These are phyloP conservation scores for Ogataea pignaliae DNA, from an alignment of 805 yeast species.

Conservation along the genomic window DNA sequence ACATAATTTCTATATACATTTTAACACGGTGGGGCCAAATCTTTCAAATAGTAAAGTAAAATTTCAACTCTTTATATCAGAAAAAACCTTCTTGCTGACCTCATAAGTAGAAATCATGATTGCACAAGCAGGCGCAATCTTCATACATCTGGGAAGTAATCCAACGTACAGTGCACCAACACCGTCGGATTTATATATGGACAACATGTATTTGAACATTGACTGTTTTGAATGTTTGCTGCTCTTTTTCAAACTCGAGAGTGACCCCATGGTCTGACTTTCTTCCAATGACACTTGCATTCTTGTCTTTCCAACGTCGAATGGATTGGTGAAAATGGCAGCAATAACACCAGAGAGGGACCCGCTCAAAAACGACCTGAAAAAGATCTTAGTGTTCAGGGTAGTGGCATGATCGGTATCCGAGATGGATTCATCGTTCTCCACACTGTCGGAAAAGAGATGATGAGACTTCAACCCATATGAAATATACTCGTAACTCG, in stretches of 20 bases:
- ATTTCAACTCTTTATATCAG: slow-evolving; percentile 10
- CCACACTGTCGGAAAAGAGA: slow-evolving; percentile 22
- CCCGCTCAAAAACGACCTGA: slow-evolving; percentile 73
- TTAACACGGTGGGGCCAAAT: not conserved
- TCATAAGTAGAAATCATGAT: slow-evolving; percentile 97
- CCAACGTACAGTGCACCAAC: slow-evolving; percentile 83
- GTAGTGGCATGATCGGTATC: slow-evolving; percentile 8
- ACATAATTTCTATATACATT: too few species aligned
- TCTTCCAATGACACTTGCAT: slow-evolving; percentile 59
- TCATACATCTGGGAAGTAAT: slow-evolving; percentile 75
- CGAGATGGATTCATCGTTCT: slow-evolving; percentile 17
- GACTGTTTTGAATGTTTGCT: slow-evolving; percentile 30
- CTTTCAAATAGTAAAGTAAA: not conserved
- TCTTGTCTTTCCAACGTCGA: slow-evolving; percentile 95
- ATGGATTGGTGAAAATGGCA: slow-evolving; percentile 86
- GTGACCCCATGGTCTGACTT: slow-evolving; percentile 9
- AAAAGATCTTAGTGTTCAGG: slow-evolving; percentile 37
- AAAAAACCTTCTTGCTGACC: slow-evolving; percentile 64
- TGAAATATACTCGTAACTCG: slow-evolving; percentile 60
- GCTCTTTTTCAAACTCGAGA: slow-evolving; percentile 4
- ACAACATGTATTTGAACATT: slow-evolving; percentile 65
- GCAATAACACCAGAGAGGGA: slow-evolving; percentile 81
- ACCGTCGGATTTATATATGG: slow-evolving; percentile 73
- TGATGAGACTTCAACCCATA: slow-evolving; percentile 22
- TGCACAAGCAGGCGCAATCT: slow-evolving; percentile 96